phyloP scores from a whole-genome alignment of 2,329 filamentous ascomycete species.

The Aspergillus viridinutans region DNA sequence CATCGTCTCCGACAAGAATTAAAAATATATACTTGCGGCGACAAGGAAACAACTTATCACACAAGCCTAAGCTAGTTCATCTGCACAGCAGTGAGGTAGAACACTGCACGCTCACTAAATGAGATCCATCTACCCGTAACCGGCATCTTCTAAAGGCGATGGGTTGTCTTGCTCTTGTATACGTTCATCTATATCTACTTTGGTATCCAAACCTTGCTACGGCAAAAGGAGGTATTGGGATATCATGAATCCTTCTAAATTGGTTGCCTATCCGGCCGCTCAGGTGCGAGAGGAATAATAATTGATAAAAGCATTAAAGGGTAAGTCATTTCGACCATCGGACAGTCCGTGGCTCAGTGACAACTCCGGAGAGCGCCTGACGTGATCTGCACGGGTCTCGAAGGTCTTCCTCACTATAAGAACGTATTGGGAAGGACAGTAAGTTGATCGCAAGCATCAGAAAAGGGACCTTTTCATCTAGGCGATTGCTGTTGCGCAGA shows the following conservation, averaged over 20 bases:
- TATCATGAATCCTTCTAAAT: not conserved
- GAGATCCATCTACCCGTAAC: no score
- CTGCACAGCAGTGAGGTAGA: no score
- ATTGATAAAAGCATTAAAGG: not conserved
- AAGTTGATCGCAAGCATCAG: not conserved
- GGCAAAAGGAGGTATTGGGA: not conserved
- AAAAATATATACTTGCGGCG: no score
- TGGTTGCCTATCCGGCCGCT: not conserved
- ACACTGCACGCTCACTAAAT: no score
- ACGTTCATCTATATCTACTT: not conserved
- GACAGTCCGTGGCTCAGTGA: not conserved
- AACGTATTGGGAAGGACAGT: not conserved
- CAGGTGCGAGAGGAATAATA: not conserved
- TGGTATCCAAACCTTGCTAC: not conserved
- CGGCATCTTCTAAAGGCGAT: no score
- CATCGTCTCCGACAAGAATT: no score
- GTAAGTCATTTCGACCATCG: not conserved
- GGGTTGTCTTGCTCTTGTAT: no score
- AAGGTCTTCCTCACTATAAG: not conserved
- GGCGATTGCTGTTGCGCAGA: not conserved
- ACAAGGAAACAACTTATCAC: no score
- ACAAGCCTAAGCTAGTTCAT: no score
- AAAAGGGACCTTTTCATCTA: not conserved
- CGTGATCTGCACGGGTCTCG: not conserved
- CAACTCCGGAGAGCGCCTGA: not conserved